Base-by-base conservation (phyloP, 78 protist genomes). In the Chrysochromulina parva region DNA sequence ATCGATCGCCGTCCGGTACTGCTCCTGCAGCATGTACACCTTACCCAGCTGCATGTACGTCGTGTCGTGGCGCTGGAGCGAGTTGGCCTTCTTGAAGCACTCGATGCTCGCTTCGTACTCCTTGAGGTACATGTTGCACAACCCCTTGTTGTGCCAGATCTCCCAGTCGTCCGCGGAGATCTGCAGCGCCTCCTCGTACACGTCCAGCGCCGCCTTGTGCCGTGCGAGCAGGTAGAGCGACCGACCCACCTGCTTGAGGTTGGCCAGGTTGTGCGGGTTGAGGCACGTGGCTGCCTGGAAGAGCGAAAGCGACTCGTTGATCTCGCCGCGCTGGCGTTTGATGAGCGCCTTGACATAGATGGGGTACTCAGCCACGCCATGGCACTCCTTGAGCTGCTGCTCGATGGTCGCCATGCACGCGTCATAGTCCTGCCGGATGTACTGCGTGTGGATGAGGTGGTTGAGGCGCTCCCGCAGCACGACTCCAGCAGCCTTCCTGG, bases 201-300 rank as follows among this genome's bases (percentile, higher is more conserved):
- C 92, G 28, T 76, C 95, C 26, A 96, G 9, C n/a, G 97, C 96
- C 1, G 87, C 91, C 62, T 85, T 57, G 92, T 94, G 95, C 55
- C 76, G 86, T 9, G 97, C 98, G 53, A 93, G 93, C 20, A 97
- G 96, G 65, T 60, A 92, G 48, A 93, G 90, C 1, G 95, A 89
- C 20, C 95, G 86, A 10, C 94, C 96, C n/a, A 92, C 90, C 53
- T 97, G 98, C 76, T 97, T 97, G 59, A 95, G 80, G 88, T 92
- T 96, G 52, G 14, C 26, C 38, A 78, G 59, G 88, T 86, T 93
- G 94, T 86, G 28, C 26, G 97, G 96, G 80, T 95, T 96, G 59
- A 96, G 28, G 16, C 73, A 13, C 16, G 93, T 62, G 3, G 93
- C 96, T 11, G 62, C 78, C 26, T 94, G 94, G 90, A 97, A 97